Conservation (phyloP, 2,329 filamentous ascomycete genomes). For the Fusarium sp. region DNA sequence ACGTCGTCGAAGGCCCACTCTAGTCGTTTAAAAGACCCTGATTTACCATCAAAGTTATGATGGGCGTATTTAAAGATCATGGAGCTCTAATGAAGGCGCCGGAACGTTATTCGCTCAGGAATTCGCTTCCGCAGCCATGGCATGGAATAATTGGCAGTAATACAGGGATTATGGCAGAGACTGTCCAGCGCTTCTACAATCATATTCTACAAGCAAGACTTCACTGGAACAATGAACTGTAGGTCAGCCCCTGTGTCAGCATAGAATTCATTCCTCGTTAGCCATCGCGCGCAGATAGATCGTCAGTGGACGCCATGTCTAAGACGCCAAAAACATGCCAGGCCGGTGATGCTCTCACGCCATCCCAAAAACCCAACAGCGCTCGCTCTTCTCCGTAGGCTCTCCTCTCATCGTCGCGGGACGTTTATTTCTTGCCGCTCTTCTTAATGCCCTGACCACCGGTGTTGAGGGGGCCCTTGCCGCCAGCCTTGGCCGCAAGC, state of each 20-base stretch:
- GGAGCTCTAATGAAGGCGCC: background rate
- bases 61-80: conserved; percentile 12
- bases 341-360: conserved; percentile 35
- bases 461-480: conserved; percentile 90
- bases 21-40: conserved; percentile 21
- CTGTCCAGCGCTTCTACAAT: conserved; percentile 3
- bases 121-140: conserved; percentile 5
- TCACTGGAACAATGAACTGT: conserved; percentile 12
- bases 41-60: conserved; percentile 12
- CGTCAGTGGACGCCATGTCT: conserved; percentile 36
- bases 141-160: conserved; percentile 31
- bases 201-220: conserved; percentile 1
- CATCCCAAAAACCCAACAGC: conserved; percentile 31
- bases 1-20: conserved; percentile 39
- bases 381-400: conserved; percentile 8
- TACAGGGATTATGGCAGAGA: conserved; percentile 22
- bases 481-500: conserved; percentile 83
- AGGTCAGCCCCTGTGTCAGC: conserved; percentile 39
- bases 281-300: conserved; percentile 44
- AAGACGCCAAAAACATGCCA: conserved; percentile 40
- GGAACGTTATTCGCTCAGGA: background rate
- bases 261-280: conserved; percentile 50
- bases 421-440: conserved; percentile 91
- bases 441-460: conserved; percentile 96
- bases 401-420: conserved; percentile 16